These are phyloP conservation scores for Anacardium occidentale DNA, from an alignment of 345 rosid genomes.

Conservation along the genomic window DNA sequence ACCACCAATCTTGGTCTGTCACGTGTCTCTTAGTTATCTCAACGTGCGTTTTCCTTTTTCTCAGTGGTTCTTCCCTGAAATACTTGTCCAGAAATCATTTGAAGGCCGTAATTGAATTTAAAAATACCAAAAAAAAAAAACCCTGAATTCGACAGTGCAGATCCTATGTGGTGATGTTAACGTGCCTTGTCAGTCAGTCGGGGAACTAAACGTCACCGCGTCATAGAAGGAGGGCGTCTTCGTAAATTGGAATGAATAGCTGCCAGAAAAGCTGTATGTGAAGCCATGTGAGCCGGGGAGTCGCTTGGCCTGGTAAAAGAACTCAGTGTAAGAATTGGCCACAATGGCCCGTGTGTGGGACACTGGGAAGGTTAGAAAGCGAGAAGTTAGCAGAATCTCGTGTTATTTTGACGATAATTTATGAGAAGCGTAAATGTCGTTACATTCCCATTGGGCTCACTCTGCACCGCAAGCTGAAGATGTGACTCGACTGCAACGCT, in stretches of 20 bases:
- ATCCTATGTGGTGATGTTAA: neutral
- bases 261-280: neutral
- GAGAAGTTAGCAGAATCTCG: conserved; percentile 1
- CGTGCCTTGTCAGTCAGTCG: neutral
- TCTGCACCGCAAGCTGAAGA: no score
- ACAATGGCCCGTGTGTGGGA: conserved; percentile 26
- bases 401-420: neutral
- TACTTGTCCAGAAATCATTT: conserved; percentile 47
- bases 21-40: conserved; percentile 33
- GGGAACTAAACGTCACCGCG: neutral
- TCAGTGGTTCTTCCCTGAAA: conserved; percentile 37
- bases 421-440: neutral
- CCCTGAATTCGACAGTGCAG: conserved; percentile 16
- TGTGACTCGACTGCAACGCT: no score
- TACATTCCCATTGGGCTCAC: neutral
- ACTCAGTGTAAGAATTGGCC: conserved; percentile 20
- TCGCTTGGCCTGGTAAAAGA: neutral
- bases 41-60: conserved; percentile 28
- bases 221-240: neutral
- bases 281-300: conserved; percentile 23
- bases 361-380: conserved; percentile 16
- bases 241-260: neutral
- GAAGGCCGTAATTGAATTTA: conserved; percentile 12
- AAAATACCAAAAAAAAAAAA: conserved; percentile 10
- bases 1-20: conserved; percentile 35